Percentiles rank a stretch among this genome's conserved stretches.
Evolutionary conservation across 306 rosid species (phyloP).

Genomic region (Vigna radiata): DNA sequence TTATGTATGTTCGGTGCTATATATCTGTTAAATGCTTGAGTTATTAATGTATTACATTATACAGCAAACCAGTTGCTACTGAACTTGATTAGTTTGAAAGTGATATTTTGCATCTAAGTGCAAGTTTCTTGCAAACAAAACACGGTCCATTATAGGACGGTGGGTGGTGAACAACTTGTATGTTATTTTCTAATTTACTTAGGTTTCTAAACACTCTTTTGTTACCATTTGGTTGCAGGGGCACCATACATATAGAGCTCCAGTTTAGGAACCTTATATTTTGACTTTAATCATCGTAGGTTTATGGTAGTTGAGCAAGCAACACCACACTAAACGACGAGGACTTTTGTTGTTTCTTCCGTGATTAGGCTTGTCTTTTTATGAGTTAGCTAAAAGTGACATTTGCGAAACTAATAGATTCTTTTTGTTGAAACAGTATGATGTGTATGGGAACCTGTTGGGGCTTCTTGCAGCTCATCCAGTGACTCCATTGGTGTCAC

Average conservation of each 20-base stretch:
- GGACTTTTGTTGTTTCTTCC: neutral
- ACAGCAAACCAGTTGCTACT: slow-evolving; percentile 6
- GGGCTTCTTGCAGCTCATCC: slow-evolving; percentile 99
- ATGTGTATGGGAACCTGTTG: slow-evolving; percentile 90
- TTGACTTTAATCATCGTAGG: neutral
- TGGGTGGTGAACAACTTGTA: slow-evolving; percentile 15
- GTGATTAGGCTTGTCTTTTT: neutral
- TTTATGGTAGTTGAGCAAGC: slow-evolving; percentile 30
- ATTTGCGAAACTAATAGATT: neutral
- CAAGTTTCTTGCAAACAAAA: slow-evolving; percentile 24
- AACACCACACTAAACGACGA: slow-evolving; percentile 10
- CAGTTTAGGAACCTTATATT: slow-evolving; percentile 9
- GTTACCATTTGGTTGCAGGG: neutral
- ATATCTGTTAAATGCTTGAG: neutral
- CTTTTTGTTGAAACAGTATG: slow-evolving; percentile 68
- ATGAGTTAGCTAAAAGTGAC: neutral
- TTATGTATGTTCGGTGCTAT: neutral
- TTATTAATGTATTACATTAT: neutral
- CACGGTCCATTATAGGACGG: slow-evolving; percentile 22
- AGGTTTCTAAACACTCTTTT: slow-evolving; percentile 8
- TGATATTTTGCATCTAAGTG: slow-evolving; percentile 29
- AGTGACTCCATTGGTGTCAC: slow-evolving; percentile 85
- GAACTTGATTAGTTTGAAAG: slow-evolving; percentile 11
- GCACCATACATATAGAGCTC: neutral
- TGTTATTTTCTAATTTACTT: slow-evolving; percentile 5